phyloP scores from a whole-genome alignment of 306 rosid species.

The Quercus wislizeni region DNA sequence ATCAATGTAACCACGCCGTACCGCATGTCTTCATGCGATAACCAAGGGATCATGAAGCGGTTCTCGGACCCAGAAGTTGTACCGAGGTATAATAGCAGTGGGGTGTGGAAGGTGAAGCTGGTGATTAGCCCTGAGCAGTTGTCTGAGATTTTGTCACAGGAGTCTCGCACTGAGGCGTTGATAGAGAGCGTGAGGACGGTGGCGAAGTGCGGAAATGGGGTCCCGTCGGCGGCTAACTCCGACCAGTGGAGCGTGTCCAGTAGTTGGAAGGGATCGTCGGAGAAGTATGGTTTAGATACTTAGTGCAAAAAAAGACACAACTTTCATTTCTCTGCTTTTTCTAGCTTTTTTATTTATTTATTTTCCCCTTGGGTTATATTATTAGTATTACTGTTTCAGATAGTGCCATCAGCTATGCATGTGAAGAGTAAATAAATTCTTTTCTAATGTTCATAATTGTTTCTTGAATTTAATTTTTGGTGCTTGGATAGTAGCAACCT shows the following conservation, averaged over 20 bases:
- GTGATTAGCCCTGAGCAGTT: conserved; percentile 72
- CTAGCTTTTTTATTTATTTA: background rate
- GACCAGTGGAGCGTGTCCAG: conserved; percentile 72
- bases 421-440: background rate
- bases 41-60: conserved; percentile 10
- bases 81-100: conserved; percentile 55
- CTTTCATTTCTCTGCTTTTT: background rate
- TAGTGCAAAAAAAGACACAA: background rate
- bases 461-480: too few relatives aligned
- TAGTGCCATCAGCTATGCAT: background rate
- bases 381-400: too few relatives aligned
- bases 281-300: conserved; percentile 18
- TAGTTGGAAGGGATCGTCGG: conserved; percentile 50
- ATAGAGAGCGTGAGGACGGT: conserved; percentile 80
- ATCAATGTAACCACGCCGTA: conserved; percentile 42
- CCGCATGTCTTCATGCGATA: conserved; percentile 53
- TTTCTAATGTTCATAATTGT: background rate
- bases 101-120: conserved; percentile 86
- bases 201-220: conserved; percentile 63
- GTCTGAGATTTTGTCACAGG: conserved; percentile 72
- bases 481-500: too few relatives aligned
- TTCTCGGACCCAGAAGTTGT: conserved; percentile 50
- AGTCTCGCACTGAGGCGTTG: conserved; percentile 61
- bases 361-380: background rate
- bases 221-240: conserved; percentile 42